Evolutionary conservation across 805 yeast species (phyloP).

Genomic region (Metahyphopichia silvanorum): DNA sequence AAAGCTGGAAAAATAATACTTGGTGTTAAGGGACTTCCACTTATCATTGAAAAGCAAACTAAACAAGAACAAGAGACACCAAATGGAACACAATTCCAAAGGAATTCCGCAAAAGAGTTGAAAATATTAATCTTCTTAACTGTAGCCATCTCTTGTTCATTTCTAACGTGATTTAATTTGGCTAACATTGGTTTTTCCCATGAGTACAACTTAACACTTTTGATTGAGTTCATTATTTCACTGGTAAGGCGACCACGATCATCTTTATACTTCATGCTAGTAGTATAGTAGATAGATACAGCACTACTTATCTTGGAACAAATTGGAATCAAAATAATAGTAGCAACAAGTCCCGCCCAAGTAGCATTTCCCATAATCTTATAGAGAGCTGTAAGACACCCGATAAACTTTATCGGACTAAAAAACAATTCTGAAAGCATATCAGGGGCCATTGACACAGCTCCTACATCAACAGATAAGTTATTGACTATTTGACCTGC

Average conservation of each 20-base stretch:
- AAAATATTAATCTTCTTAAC: slow-evolving; percentile 27
- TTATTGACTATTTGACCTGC: slow-evolving; percentile 34
- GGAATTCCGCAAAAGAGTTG: slow-evolving; percentile 27
- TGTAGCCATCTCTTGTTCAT: slow-evolving; percentile 30
- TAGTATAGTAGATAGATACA: slow-evolving; percentile 19
- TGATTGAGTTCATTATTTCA: slow-evolving; percentile 36
- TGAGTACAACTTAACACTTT: slow-evolving; percentile 37
- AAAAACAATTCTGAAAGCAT: slow-evolving; percentile 14
- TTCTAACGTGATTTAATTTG: slow-evolving; percentile 29
- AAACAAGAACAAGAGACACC: slow-evolving; percentile 32
- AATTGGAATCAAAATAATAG: slow-evolving; percentile 29
- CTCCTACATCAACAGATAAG: slow-evolving; percentile 25
- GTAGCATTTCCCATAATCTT: slow-evolving; percentile 33
- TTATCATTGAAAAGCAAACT: slow-evolving; percentile 20
- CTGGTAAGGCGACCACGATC: slow-evolving; percentile 33
- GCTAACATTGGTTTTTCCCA: slow-evolving; percentile 41
- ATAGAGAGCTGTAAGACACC: slow-evolving; percentile 29
- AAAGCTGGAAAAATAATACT: slow-evolving; percentile 39
- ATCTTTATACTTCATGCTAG: slow-evolving; percentile 33
- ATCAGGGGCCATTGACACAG: slow-evolving; percentile 12
- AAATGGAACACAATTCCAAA: slow-evolving; percentile 40
- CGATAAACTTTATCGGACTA: slow-evolving; percentile 20
- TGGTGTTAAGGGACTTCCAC: slow-evolving; percentile 28
- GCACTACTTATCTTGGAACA: slow-evolving; percentile 24
- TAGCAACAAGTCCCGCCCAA: slow-evolving; percentile 31